Conservation (phyloP, 345 rosid genomes). For the Erucastrum elatum region DNA sequence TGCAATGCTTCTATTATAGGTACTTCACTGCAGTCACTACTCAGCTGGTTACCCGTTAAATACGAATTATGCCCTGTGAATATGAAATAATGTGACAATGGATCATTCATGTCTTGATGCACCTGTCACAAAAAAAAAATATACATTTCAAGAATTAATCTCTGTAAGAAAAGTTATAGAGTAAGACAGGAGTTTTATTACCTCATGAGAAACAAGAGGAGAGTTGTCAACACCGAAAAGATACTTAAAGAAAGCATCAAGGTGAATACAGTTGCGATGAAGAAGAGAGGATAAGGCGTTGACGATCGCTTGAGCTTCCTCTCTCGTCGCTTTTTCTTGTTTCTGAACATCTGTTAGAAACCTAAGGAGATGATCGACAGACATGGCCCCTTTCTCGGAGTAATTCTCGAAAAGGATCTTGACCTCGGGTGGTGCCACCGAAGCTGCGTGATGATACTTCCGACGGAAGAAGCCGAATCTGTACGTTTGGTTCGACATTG, state of each 20-base stretch:
- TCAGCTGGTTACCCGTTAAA: constrained; percentile 94
- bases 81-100: constrained; percentile 83
- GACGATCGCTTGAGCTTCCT: constrained; percentile 62
- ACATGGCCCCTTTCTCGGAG: constrained; percentile 66
- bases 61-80: constrained; percentile 91
- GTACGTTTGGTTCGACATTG: constrained; percentile 72
- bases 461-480: constrained; percentile 57
- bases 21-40: constrained; percentile 88
- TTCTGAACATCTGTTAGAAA: constrained; percentile 68
- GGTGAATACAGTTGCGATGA: constrained; percentile 53
- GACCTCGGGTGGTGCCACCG: constrained; percentile 65
- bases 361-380: constrained; percentile 47
- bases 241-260: constrained; percentile 67
- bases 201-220: constrained; percentile 56
- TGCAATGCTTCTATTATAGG: constrained; percentile 74
- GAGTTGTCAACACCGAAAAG: constrained; percentile 54
- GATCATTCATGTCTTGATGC: constrained; percentile 84
- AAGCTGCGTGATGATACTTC: constrained; percentile 48
- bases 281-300: constrained; percentile 47
- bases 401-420: constrained; percentile 51
- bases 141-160: background rate
- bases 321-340: constrained; percentile 49
- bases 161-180: background rate
- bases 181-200: constrained; percentile 8
- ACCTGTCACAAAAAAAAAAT: constrained; percentile 49